Conservation (phyloP, 2,329 filamentous ascomycete genomes). For the Didymella segeticola region DNA sequence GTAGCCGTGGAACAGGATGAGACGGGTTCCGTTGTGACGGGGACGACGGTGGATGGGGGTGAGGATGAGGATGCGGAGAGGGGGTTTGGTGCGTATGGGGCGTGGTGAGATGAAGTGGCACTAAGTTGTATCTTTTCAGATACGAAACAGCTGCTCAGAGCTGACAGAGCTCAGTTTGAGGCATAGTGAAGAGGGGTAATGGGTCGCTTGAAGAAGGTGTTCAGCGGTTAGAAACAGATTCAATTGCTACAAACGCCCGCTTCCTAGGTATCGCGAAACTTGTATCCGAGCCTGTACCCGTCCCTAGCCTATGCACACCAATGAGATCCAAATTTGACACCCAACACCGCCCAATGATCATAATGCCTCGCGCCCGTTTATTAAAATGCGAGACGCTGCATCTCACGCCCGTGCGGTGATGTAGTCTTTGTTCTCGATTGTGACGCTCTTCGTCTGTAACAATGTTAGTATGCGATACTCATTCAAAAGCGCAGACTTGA, state of each 20-base stretch:
- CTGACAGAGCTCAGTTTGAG: no score
- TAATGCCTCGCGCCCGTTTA: not conserved
- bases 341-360: slow-evolving; percentile 11
- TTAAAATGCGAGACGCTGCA: no score
- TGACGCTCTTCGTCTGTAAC: slow-evolving; percentile 61
- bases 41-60: not conserved
- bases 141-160: no score
- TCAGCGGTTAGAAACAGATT: no score
- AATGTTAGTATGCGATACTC: slow-evolving; percentile 20
- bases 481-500: not conserved
- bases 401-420: slow-evolving; percentile 26
- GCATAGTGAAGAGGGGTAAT: no score
- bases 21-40: not conserved
- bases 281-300: not conserved
- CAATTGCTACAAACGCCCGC: no score
- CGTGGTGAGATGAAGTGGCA: not conserved
- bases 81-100: not conserved
- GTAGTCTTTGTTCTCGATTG: slow-evolving; percentile 60
- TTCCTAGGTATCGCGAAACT: slow-evolving; percentile 5
- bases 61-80: not conserved
- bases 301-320: not conserved
- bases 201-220: not conserved
- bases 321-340: not conserved
- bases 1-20: not conserved
- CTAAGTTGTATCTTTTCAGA: no score